Conservation (phyloP, 768 basidiomycete species). For the Lentinula lateritia region DNA sequence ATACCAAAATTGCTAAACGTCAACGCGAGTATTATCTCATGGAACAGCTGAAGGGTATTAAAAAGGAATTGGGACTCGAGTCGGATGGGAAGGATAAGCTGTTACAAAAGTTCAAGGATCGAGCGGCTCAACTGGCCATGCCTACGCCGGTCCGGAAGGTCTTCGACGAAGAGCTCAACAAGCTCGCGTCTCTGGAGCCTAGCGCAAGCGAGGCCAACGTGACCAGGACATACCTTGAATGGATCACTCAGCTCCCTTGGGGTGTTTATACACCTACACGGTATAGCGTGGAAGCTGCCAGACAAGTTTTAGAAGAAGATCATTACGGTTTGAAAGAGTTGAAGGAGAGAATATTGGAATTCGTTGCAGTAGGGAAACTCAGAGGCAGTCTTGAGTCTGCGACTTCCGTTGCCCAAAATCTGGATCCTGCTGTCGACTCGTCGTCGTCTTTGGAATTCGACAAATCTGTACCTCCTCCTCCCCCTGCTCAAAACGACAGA, state of each 20-base stretch:
- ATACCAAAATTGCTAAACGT: conserved; percentile 90
- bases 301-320: conserved; percentile 84
- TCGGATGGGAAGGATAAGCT: conserved; percentile 92
- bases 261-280: conserved; percentile 92
- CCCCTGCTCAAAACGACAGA: conserved; percentile 8
- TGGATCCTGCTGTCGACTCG: not conserved
- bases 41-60: conserved; percentile 95
- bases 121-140: conserved; percentile 80
- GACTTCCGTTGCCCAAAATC: not conserved
- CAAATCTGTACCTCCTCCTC: not conserved
- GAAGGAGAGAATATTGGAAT: conserved; percentile 92
- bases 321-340: conserved; percentile 92
- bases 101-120: conserved; percentile 86
- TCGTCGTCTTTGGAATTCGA: not conserved
- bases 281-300: conserved; percentile 80
- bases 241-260: conserved; percentile 96
- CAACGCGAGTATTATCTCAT: conserved; percentile 94
- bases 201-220: conserved; percentile 92
- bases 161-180: conserved; percentile 93
- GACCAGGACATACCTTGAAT: conserved; percentile 91
- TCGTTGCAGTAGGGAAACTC: conserved; percentile 92
- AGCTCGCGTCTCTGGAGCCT: conserved; percentile 84
- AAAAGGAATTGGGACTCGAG: conserved; percentile 95
- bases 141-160: conserved; percentile 86
- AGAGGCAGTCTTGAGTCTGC: conserved; percentile 69